Evolutionary conservation across 1,139 yeast genomes (phyloP).

Genomic region (Geotrichum restrictum): DNA sequence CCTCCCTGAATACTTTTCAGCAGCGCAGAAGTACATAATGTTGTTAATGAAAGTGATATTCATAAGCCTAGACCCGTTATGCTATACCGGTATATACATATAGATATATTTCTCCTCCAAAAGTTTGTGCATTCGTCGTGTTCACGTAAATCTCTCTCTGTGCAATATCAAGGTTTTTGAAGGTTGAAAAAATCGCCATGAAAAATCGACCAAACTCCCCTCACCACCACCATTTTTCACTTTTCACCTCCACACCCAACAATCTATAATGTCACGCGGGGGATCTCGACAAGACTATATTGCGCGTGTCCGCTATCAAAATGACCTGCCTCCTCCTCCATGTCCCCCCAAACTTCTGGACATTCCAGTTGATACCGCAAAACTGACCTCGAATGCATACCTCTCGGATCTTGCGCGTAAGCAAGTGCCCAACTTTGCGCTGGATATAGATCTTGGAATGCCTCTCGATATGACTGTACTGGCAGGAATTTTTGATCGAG

Average conservation of each 20-base stretch:
- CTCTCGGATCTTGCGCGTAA: conserved; percentile 73
- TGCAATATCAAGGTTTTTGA: too few species aligned
- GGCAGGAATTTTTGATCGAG: conserved; percentile 65
- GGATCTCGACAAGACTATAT: conserved; percentile 70
- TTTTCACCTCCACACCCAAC: neutral
- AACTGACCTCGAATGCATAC: conserved; percentile 56
- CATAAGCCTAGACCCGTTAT: too few species aligned
- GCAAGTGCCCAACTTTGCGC: conserved; percentile 61
- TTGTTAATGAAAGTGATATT: too few species aligned
- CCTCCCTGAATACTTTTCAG: too few species aligned
- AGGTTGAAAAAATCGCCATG: neutral
- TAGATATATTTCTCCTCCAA: too few species aligned
- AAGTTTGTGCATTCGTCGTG: too few species aligned
- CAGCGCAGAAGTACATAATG: too few species aligned
- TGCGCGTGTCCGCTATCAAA: conserved; percentile 79
- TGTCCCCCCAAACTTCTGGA: conserved; percentile 81
- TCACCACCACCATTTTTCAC: conserved; percentile 2
- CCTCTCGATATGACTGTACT: conserved; percentile 66
- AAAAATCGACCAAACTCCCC: neutral
- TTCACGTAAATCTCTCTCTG: too few species aligned
- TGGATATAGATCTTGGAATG: conserved; percentile 77
- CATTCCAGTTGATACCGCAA: conserved; percentile 44
- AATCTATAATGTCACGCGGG: conserved; percentile 25
- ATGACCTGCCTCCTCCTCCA: conserved; percentile 90
- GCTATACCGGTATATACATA: too few species aligned